Percentiles rank a stretch among this genome's conserved stretches.
These are phyloP conservation scores for Colletotrichum limetticola DNA, from an alignment of 2,329 filamentous ascomycete species.

Conservation along the genomic window DNA sequence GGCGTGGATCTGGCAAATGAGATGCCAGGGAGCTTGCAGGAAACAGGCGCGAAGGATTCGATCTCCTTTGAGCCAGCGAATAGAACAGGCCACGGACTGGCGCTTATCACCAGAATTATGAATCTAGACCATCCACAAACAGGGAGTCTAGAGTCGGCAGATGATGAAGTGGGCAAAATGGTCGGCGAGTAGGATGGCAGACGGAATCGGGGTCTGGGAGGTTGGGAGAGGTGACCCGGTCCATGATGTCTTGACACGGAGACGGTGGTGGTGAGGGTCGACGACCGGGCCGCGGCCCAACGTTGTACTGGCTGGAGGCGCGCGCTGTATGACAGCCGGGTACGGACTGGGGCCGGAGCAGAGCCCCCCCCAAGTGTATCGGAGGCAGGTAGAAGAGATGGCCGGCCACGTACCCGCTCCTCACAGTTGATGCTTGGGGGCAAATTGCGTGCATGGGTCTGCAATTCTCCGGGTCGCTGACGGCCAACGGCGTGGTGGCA, in stretches of 20 bases:
- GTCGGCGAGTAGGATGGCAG: neutral
- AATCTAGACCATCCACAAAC: neutral
- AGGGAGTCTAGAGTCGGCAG: neutral
- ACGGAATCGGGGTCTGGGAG: neutral
- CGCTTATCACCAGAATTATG: neutral
- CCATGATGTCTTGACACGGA: constrained; percentile 10
- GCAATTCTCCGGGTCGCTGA: constrained; percentile 22
- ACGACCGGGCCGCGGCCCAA: constrained; percentile 19
- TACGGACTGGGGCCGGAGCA: constrained; percentile 6
- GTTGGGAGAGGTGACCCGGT: neutral
- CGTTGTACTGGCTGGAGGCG: constrained; percentile 20
- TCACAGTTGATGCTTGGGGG: neutral
- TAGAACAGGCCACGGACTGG: neutral
- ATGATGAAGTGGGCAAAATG: neutral
- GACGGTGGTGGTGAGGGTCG: constrained; percentile 3
- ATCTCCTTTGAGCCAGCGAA: neutral
- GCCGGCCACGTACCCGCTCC: neutral
- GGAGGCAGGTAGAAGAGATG: constrained; percentile 5
- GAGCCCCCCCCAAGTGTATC: neutral
- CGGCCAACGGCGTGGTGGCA: constrained; percentile 12
- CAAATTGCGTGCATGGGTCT: constrained; percentile 17
- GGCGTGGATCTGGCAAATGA: constrained; percentile 12
- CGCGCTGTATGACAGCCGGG: constrained; percentile 20
- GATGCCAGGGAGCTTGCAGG: neutral
- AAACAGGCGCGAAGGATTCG: constrained; percentile 33